These are phyloP conservation scores for Suillus brevipes DNA, from an alignment of 768 basidiomycete genomes.

Conservation along the genomic window DNA sequence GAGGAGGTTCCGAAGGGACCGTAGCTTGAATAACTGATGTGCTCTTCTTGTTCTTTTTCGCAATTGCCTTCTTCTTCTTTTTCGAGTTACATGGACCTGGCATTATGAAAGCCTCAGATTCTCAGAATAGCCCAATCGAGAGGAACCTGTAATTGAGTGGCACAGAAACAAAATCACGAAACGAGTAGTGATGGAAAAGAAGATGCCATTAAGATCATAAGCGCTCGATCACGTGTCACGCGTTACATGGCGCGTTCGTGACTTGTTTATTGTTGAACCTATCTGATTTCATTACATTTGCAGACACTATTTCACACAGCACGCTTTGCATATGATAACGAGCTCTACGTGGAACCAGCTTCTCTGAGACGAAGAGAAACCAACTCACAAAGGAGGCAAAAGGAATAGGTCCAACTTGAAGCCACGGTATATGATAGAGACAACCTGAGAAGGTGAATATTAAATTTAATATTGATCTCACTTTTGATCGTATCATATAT, in stretches of 20 bases:
- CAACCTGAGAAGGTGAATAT: background rate
- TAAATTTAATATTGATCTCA: background rate
- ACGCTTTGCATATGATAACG: background rate
- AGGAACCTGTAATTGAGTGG: background rate
- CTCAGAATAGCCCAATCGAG: background rate
- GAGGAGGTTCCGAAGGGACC: background rate
- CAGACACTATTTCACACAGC: background rate
- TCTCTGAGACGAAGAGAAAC: background rate
- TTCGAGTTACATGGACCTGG: conserved; percentile 61
- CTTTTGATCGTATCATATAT: background rate
- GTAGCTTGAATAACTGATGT: background rate
- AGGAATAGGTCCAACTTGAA: background rate
- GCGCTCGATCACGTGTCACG: conserved; percentile 23
- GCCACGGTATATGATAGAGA: background rate
- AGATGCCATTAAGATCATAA: background rate
- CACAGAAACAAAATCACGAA: background rate
- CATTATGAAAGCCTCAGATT: conserved; percentile 37
- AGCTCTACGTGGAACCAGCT: background rate
- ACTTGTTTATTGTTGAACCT: conserved; percentile 14
- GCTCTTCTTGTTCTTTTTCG: conserved; percentile 35
- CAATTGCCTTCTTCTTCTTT: conserved; percentile 41
- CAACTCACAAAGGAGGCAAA: background rate
- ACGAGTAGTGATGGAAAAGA: background rate
- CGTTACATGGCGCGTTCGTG: conserved; percentile 34
- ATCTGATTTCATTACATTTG: background rate